These are phyloP conservation scores for Dothistroma septosporum DNA, from an alignment of 2,329 filamentous ascomycete species.

Conservation along the genomic window DNA sequence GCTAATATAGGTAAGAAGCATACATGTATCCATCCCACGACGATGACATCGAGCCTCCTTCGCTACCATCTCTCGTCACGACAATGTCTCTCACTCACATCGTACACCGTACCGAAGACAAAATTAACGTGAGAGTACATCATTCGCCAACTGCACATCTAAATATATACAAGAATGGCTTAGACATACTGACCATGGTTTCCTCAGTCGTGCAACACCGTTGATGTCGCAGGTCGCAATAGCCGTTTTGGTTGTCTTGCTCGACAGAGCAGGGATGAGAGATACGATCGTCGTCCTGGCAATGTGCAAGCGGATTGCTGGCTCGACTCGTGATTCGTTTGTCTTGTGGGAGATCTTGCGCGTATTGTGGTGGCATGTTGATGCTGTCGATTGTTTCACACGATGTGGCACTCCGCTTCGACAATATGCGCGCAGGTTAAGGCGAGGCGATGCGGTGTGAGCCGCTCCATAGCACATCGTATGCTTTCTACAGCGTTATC, in stretches of 20 bases:
- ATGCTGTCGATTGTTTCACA: too few species aligned
- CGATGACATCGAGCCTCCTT: too few species aligned
- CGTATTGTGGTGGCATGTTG: too few species aligned
- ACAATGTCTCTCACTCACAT: background rate
- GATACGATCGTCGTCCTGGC: background rate
- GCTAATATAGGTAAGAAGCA: too few species aligned
- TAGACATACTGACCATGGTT: background rate
- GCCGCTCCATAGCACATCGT: background rate
- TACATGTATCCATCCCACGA: too few species aligned
- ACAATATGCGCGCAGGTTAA: background rate
- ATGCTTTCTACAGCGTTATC: background rate
- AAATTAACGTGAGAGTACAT: background rate
- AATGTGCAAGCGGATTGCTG: background rate
- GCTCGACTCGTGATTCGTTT: background rate
- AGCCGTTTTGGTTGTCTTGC: background rate
- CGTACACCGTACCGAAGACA: too few species aligned
- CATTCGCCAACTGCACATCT: background rate
- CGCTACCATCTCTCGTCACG: too few species aligned
- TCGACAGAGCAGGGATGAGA: background rate
- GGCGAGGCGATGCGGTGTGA: background rate
- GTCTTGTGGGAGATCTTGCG: too few species aligned
- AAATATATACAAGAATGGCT: background rate
- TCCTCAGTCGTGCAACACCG: background rate
- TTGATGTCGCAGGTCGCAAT: background rate
- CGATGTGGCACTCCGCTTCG: too few species aligned